A percentile compares a stretch with the other conserved stretches of the same genome.
These are phyloP conservation scores for Syzygium oleosum DNA, from an alignment of 345 rosid species.

Conservation along the genomic window DNA sequence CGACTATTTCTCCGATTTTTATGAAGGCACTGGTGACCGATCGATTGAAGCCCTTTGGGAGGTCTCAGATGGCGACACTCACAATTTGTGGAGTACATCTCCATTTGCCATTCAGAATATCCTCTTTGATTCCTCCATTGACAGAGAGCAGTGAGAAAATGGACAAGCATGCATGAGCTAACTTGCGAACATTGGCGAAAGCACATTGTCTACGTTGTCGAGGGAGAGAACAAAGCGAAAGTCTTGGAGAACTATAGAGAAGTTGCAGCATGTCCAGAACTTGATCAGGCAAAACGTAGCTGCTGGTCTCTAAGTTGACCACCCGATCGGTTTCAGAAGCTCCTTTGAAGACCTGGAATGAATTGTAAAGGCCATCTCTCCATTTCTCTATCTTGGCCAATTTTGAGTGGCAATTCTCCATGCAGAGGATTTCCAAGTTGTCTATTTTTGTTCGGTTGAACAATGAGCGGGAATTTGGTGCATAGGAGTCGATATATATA, in stretches of 20 bases:
- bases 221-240: neutral
- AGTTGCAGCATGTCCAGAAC: neutral
- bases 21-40: neutral
- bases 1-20: neutral
- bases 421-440: too few relatives aligned
- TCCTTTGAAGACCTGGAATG: neutral
- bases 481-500: too few relatives aligned
- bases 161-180: neutral
- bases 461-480: too few relatives aligned
- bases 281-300: neutral
- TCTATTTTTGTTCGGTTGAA: too few relatives aligned
- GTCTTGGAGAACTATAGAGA: neutral
- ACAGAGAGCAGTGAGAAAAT: neutral
- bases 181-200: neutral
- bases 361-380: too few relatives aligned
- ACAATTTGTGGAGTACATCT: neutral
- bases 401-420: too few relatives aligned
- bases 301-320: neutral
- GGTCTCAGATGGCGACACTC: neutral
- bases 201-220: rapidly evolving
- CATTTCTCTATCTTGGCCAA: too few relatives aligned
- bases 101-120: neutral
- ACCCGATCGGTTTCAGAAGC: neutral
- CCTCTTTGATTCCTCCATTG: neutral
- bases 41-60: neutral